Evolutionary conservation across 257 asterid species (phyloP).

Genomic region (Dorcoceras hygrometricum): DNA sequence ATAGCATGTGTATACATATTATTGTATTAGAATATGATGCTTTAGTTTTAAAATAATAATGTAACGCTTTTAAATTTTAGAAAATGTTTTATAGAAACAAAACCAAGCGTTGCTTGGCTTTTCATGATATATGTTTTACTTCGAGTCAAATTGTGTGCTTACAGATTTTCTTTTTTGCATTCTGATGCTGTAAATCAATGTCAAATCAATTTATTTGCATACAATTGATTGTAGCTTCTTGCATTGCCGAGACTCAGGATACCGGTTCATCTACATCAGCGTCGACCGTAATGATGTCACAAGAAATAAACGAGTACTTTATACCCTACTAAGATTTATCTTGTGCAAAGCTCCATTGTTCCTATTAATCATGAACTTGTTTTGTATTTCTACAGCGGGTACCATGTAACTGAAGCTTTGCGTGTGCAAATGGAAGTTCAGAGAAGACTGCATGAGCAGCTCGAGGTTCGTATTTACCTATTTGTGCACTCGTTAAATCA

Average conservation of each 20-base stretch:
- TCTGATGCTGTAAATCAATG: background rate
- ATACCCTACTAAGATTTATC: constrained; percentile 14
- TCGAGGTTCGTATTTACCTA: constrained; percentile 53
- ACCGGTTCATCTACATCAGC: constrained; percentile 73
- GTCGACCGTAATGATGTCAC: constrained; percentile 62
- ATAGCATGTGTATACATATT: no score
- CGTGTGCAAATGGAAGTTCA: constrained; percentile 97
- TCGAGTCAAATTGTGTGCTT: no score
- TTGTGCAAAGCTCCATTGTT: background rate
- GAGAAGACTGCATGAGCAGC: constrained; percentile 75
- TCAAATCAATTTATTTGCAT: constrained; percentile 14
- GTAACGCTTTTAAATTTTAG: no score
- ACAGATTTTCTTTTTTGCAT: no score
- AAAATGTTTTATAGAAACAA: no score
- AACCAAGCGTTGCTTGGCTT: background rate
- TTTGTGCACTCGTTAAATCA: background rate
- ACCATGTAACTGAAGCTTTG: constrained; percentile 88
- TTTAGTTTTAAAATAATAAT: no score
- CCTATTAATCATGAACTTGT: background rate
- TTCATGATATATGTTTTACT: no score
- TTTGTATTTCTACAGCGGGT: constrained; percentile 48
- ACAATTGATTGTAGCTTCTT: constrained; percentile 52
- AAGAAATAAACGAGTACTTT: constrained; percentile 69
- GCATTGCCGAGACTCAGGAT: constrained; percentile 80
- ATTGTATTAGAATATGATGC: no score